These are phyloP conservation scores for Phytophthora kernoviae DNA, from an alignment of 352 stramenopile species.

Conservation along the genomic window DNA sequence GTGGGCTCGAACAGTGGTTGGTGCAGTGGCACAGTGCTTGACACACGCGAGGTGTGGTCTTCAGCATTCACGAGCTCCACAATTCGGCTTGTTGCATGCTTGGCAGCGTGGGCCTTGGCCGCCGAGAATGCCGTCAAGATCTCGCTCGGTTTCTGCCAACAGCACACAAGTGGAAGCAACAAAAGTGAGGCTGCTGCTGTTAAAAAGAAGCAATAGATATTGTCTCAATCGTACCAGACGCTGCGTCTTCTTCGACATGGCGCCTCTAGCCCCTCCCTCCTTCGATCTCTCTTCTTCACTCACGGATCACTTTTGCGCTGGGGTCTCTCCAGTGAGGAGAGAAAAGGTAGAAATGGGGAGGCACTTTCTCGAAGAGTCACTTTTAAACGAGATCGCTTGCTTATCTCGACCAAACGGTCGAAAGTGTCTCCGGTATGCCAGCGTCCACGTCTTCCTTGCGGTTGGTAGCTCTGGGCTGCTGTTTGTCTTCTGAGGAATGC, in stretches of 20 bases:
- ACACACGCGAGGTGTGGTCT: slow-evolving; percentile 70
- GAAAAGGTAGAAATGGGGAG: too few species aligned
- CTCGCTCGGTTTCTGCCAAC: slow-evolving; percentile 67
- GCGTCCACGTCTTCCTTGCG: not conserved
- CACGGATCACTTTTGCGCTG: too few species aligned
- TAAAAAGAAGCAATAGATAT: not conserved
- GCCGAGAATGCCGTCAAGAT: slow-evolving; percentile 60
- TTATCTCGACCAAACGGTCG: too few species aligned
- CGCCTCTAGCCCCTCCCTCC: not conserved
- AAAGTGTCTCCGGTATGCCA: not conserved
- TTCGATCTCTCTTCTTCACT: not conserved
- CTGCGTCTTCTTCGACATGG: slow-evolving; percentile 28
- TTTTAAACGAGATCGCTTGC: too few species aligned
- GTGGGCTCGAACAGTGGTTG: slow-evolving; percentile 88
- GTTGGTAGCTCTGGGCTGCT: not conserved
- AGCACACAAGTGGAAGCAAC: slow-evolving; percentile 2
- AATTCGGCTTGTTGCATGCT: slow-evolving; percentile 43
- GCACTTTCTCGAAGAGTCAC: not conserved
- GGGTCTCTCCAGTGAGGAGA: too few species aligned
- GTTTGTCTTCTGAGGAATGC: too few species aligned
- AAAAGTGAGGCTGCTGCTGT: slow-evolving; percentile 4
- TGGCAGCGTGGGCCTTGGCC: slow-evolving; percentile 54
- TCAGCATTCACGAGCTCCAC: slow-evolving; percentile 73
- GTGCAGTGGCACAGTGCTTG: slow-evolving; percentile 79
- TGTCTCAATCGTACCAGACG: slow-evolving; percentile 22